Conservation (phyloP, 257 asterid species). For the Solanum etuberosum region DNA sequence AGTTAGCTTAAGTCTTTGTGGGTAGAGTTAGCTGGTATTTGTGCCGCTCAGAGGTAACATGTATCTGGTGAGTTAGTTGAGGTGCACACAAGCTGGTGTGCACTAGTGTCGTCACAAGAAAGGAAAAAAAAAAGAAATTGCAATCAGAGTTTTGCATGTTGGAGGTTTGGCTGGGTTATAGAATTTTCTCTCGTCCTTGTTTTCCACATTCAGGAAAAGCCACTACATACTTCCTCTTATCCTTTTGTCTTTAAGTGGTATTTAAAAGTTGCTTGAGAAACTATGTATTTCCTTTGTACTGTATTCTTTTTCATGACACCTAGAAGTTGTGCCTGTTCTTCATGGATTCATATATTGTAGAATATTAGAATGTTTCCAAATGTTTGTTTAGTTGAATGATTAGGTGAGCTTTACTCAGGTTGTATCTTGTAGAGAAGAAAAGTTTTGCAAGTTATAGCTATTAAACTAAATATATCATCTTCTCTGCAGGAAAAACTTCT, state of each 20-base stretch:
- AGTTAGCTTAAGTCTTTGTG: neutral
- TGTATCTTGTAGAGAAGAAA: neutral
- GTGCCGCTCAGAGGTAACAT: neutral
- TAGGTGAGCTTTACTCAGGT: neutral
- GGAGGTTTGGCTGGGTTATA: neutral
- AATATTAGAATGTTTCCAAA: neutral
- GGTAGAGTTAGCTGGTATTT: neutral
- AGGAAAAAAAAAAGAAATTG: neutral
- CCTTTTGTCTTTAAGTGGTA: neutral
- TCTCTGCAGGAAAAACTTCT: slow-evolving; percentile 59
- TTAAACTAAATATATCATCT: neutral
- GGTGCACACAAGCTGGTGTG: neutral
- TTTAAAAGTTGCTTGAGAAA: neutral
- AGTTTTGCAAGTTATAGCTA: neutral
- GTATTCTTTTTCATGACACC: neutral
- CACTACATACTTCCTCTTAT: neutral
- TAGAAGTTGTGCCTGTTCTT: neutral
- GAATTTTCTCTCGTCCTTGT: neutral
- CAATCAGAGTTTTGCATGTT: neutral
- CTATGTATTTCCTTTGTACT: neutral
- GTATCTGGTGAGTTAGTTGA: neutral
- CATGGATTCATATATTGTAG: neutral
- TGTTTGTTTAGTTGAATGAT: neutral
- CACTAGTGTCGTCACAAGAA: neutral
- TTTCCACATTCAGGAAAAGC: neutral